Evolutionary conservation across 176 grass and related monocot species (phyloP), one percentile per base, ranked within the genome.

Genomic region (Zoysia japonica): DNA sequence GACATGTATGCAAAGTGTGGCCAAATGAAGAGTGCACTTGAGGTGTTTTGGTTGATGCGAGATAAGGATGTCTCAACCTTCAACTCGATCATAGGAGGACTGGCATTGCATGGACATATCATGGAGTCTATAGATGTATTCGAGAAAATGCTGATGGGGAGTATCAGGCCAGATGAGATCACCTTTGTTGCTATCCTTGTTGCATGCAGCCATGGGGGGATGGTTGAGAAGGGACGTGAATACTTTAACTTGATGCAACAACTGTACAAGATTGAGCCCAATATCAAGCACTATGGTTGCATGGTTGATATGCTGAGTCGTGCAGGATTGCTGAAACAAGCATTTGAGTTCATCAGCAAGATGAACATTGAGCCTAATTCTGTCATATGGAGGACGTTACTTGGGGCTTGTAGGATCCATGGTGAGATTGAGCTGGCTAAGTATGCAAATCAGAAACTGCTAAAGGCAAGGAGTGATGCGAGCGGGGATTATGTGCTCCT

Each of bases 1-100:
- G 85, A 92, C 73, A 90, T 97, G 91, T 94, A 94, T 74, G 82
- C 94, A 44, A 94, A 97, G 74, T 94, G 91, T 28, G 91, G 94
- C 28, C 89, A 73, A 55, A 89, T 94, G 85, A 80, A 78, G 74
- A 70, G 82, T 63, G 87, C 87, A 85, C 69, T 83, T 44, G 76
- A 90, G 62, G 86, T 88, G 49, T 90, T 93, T 57, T 20, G 55
- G 74, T 70, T 64, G 3, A 90, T 93, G 83, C 80, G 68, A 77
- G 85, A 93, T 68, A 93, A 84, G 72, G 75, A 92, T 62, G 81
- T 97, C 47, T 92, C 94, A n/a, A 94, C 85, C 63, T 97, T 89
- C 89, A 97, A 97, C 66, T 97, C 91, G 0, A 82, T 90, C 59
- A 88, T 94, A 72, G 83, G 89, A 79, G 94, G 91, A 53, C 66